phyloP scores from a whole-genome alignment of 73 alveolate species.

The Urostyla sp. region DNA sequence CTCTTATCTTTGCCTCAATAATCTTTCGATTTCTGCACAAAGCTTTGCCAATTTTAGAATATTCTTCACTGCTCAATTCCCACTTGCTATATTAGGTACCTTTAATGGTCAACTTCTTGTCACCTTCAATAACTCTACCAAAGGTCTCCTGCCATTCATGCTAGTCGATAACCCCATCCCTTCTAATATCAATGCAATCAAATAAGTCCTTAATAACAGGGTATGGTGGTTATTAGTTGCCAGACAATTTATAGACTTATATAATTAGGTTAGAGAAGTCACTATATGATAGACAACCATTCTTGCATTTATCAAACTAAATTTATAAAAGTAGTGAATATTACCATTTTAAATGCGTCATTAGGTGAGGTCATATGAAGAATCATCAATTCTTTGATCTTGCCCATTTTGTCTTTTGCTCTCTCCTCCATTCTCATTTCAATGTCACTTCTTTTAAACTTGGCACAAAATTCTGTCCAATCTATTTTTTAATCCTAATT shows the following conservation, averaged over 20 bases:
- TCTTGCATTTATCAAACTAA: conserved; percentile 66
- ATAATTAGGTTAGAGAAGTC: conserved; percentile 74
- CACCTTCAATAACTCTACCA: conserved; percentile 67
- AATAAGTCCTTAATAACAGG: conserved; percentile 90
- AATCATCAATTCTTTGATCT: conserved; percentile 80
- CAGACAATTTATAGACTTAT: conserved; percentile 78
- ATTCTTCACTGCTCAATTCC: too few species aligned
- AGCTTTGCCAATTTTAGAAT: too few species aligned
- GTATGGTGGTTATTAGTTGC: conserved; percentile 87
- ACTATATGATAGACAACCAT: conserved; percentile 73
- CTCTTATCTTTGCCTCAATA: too few species aligned
- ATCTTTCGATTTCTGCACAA: too few species aligned
- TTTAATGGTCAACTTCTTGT: conserved; percentile 23
- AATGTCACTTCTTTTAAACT: conserved; percentile 75
- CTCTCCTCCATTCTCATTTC: conserved; percentile 70
- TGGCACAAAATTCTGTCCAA: conserved; percentile 79
- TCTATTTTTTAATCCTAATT: conserved; percentile 80
- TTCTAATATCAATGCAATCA: conserved; percentile 93
- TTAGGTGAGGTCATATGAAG: conserved; percentile 85
- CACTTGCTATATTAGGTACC: too few species aligned
- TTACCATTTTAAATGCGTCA: conserved; percentile 84
- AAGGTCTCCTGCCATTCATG: conserved; percentile 95
- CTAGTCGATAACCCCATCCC: conserved; percentile 94
- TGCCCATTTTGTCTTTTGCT: conserved; percentile 76
- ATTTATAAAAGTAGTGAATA: neutral